Conservation (phyloP, 208 protist genomes). For the Trypanosoma grayi region DNA sequence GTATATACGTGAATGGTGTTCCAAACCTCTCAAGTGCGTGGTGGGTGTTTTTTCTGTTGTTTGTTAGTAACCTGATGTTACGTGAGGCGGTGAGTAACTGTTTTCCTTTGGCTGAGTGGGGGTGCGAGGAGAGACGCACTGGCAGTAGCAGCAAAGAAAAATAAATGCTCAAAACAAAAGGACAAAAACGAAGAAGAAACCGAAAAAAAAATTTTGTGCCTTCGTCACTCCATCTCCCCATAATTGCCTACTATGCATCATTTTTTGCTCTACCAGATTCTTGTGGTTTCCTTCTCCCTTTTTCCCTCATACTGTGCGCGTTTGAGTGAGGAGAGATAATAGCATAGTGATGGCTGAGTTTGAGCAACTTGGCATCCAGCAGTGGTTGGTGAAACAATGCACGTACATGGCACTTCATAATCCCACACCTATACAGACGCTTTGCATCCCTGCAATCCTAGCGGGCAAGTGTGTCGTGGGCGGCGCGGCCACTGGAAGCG, state of each 20-base stretch:
- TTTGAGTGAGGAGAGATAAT: neutral
- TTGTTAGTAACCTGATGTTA: too few relatives aligned
- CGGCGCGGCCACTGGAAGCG: conserved; percentile 94
- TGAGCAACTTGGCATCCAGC: conserved; percentile 65
- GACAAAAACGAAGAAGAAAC: conserved; percentile 3
- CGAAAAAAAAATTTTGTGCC: neutral
- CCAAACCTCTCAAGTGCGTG: too few relatives aligned
- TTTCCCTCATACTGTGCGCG: neutral
- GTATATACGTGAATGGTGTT: too few relatives aligned
- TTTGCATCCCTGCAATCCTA: conserved; percentile 79
- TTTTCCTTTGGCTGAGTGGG: too few relatives aligned
- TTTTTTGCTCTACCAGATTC: neutral
- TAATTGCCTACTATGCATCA: too few relatives aligned
- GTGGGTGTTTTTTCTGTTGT: too few relatives aligned
- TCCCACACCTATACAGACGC: conserved; percentile 79
- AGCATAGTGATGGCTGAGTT: conserved; percentile 42
- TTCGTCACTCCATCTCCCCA: too few relatives aligned
- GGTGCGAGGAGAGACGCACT: too few relatives aligned
- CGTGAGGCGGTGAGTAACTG: too few relatives aligned
- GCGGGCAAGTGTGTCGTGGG: conserved; percentile 91
- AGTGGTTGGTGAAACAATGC: conserved; percentile 77
- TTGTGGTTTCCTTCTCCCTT: neutral
- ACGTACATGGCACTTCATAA: conserved; percentile 70
- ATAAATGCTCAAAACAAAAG: neutral
- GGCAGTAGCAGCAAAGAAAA: too few relatives aligned